Conservation (phyloP, 768 basidiomycete species). For the Gymnopilus dilepis region DNA sequence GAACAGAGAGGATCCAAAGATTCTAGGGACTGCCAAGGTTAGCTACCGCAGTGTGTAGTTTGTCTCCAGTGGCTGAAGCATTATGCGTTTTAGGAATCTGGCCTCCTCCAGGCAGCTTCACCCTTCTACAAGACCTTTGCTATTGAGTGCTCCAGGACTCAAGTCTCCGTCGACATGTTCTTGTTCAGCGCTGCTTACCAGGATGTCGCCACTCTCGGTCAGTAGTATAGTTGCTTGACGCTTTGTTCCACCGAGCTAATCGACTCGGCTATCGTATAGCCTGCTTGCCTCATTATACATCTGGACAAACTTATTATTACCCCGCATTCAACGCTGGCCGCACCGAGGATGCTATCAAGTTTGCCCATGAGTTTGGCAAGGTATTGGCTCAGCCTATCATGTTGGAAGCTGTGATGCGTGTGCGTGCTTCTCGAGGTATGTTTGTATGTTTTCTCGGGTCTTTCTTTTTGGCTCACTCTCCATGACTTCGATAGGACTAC, state of each 20-base stretch:
- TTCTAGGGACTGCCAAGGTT: conserved; percentile 93
- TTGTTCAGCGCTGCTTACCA: conserved; percentile 93
- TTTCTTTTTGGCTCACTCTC: background rate
- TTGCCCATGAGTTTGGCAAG: conserved; percentile 95
- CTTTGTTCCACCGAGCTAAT: background rate
- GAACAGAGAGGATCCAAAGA: conserved; percentile 95
- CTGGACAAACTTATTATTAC: conserved; percentile 98
- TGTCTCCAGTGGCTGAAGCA: background rate
- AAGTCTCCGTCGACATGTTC: conserved; percentile 99
- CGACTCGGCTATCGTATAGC: conserved; percentile 46
- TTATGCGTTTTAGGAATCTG: conserved; percentile 69
- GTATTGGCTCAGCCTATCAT: conserved; percentile 94
- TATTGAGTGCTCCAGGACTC: conserved; percentile 96
- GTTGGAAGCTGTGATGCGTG: conserved; percentile 96
- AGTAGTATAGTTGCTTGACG: conserved; percentile 19
- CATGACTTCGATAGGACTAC: conserved; percentile 59
- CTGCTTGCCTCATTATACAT: conserved; percentile 94
- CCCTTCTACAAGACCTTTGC: conserved; percentile 99
- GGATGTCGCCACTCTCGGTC: conserved; percentile 93
- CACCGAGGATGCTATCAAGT: conserved; percentile 96
- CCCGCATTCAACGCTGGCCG: conserved; percentile 96
- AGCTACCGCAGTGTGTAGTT: conserved; percentile 4
- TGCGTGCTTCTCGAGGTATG: conserved; percentile 92
- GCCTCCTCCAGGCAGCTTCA: conserved; percentile 89
- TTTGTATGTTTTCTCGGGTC: background rate